Evolutionary conservation across 345 rosid species (phyloP).

Genomic region (Corymbia maculata): DNA sequence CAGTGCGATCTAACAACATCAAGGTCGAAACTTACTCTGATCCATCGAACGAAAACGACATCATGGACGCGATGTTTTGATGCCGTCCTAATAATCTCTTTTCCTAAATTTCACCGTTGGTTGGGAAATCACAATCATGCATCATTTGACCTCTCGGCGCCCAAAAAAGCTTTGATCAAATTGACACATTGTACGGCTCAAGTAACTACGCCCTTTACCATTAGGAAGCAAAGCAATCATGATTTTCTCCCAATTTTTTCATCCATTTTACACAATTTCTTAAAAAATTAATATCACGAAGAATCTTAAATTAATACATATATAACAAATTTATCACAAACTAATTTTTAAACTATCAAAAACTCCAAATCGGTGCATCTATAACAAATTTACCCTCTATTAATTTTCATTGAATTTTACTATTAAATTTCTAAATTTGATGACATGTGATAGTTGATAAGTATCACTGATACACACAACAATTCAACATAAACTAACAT

Average conservation of each 20-base stretch:
- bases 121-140: neutral
- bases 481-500: too few species aligned
- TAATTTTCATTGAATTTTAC: too few species aligned
- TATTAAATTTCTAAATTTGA: accelerated
- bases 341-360: accelerated
- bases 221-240: neutral
- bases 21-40: neutral
- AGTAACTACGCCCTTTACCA: neutral
- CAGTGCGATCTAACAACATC: neutral
- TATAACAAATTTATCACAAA: too few species aligned
- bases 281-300: neutral
- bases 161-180: neutral
- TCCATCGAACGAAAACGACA: neutral
- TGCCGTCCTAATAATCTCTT: neutral
- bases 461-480: accelerated
- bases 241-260: neutral
- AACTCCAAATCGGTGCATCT: accelerated
- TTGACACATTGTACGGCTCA: neutral
- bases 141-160: neutral
- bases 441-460: accelerated
- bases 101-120: neutral
- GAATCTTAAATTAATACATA: accelerated
- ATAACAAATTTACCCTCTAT: accelerated
- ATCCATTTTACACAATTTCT: neutral
- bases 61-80: neutral